A percentile compares a stretch with the other conserved stretches of the same genome.
These are phyloP conservation scores for Pythium pyrilobum DNA, from an alignment of 352 stramenopile genomes.

Conservation along the genomic window DNA sequence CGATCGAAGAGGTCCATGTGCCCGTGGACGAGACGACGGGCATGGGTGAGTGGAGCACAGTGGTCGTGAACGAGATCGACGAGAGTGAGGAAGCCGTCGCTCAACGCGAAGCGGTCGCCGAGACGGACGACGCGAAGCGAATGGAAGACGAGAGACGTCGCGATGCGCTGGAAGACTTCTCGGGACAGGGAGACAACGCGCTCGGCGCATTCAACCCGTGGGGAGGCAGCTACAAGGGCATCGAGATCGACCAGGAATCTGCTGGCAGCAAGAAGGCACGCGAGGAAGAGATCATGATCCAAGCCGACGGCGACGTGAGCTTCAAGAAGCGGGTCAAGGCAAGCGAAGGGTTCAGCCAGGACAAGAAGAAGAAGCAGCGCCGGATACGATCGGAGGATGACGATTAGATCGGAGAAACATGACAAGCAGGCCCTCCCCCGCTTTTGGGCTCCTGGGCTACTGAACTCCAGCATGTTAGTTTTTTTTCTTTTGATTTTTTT, in stretches of 20 bases:
- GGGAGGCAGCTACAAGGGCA: conserved; percentile 80
- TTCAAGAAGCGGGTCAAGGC: conserved; percentile 67
- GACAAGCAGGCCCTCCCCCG: too few species aligned
- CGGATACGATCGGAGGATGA: conserved; percentile 60
- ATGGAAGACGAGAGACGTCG: conserved; percentile 47
- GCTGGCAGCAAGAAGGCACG: conserved; percentile 20
- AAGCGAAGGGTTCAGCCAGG: background rate
- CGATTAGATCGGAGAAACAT: conserved; percentile 25
- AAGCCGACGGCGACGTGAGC: conserved; percentile 40
- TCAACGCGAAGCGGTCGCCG: conserved; percentile 36
- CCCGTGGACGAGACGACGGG: conserved; percentile 55
- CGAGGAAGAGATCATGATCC: conserved; percentile 52
- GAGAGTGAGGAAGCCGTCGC: conserved; percentile 65
- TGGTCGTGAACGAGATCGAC: conserved; percentile 67
- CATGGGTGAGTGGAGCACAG: conserved; percentile 80
- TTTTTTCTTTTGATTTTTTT: conserved; percentile 33
- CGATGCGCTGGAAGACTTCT: conserved; percentile 63
- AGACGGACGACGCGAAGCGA: conserved; percentile 29
- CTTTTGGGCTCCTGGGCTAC: background rate
- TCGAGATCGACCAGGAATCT: conserved; percentile 46
- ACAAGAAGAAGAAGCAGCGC: conserved; percentile 51
- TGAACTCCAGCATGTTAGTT: conserved; percentile 3
- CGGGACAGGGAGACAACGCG: conserved; percentile 62
- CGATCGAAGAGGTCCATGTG: conserved; percentile 30
- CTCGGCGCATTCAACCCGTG: conserved; percentile 78